Percentiles rank a stretch among this genome's conserved stretches.
Evolutionary conservation across 495 filamentous ascomycete species (phyloP).

Genomic region (Tuber magnatum): DNA sequence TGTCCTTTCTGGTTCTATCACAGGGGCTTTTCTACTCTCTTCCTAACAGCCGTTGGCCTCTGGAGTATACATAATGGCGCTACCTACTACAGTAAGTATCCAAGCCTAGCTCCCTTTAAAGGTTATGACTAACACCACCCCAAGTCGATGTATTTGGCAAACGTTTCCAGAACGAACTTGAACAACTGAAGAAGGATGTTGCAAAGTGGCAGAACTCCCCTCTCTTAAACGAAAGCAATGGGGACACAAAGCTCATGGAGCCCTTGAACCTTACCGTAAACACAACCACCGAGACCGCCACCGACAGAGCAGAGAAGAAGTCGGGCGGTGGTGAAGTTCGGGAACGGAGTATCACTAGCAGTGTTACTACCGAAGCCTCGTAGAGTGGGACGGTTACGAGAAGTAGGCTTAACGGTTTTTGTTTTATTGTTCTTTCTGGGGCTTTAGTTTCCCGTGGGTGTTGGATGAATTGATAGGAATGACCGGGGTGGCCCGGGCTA

Average conservation of each 20-base stretch:
- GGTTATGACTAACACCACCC: slow-evolving; percentile 14
- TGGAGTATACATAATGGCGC: slow-evolving; percentile 95
- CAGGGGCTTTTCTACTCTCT: slow-evolving; percentile 66
- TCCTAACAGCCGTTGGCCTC: slow-evolving; percentile 69
- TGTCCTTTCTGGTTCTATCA: slow-evolving; percentile 94
- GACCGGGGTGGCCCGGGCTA: background rate
- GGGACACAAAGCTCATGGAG: slow-evolving; percentile 16
- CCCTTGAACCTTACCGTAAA: slow-evolving; percentile 17
- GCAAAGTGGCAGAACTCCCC: slow-evolving; percentile 67
- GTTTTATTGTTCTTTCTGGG: background rate
- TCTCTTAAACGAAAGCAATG: slow-evolving; percentile 8
- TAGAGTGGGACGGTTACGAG: background rate
- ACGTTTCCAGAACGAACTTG: slow-evolving; percentile 92
- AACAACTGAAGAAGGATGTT: slow-evolving; percentile 81
- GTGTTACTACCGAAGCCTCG: slow-evolving; percentile 13
- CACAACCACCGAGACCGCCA: slow-evolving; percentile 15
- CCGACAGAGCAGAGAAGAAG: slow-evolving; percentile 18
- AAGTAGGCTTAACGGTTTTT: background rate
- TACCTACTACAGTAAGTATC: slow-evolving; percentile 71
- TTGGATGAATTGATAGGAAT: slow-evolving; percentile 1
- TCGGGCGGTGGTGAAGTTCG: slow-evolving; percentile 15
- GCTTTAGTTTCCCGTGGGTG: background rate
- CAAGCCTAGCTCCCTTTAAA: background rate
- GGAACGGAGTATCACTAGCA: slow-evolving; percentile 25
- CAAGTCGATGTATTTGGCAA: slow-evolving; percentile 78